A percentile compares a stretch with the other conserved stretches of the same genome.
phyloP scores from a whole-genome alignment of 345 rosid genomes.

The Rubroshorea leprosula region DNA sequence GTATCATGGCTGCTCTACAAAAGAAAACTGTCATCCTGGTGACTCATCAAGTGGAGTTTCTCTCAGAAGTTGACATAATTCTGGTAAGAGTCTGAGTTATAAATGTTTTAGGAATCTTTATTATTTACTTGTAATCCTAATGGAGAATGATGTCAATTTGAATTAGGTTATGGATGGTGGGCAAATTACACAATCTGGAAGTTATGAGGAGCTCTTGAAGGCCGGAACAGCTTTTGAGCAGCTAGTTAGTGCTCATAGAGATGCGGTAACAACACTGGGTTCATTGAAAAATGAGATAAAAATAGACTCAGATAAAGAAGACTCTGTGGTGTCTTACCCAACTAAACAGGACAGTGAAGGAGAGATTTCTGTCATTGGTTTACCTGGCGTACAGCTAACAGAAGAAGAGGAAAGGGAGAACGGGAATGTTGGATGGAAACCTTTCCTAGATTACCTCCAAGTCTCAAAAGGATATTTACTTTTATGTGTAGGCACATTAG shows the following conservation, averaged over 20 bases:
- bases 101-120: background rate
- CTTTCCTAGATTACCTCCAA: slow-evolving; percentile 50
- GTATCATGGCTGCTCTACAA: slow-evolving; percentile 45
- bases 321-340: background rate
- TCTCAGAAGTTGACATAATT: slow-evolving; percentile 49
- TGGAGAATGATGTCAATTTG: background rate
- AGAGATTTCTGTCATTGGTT: slow-evolving; percentile 27
- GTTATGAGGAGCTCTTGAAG: slow-evolving; percentile 44
- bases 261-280: slow-evolving; percentile 37
- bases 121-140: background rate
- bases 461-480: slow-evolving; percentile 43
- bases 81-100: slow-evolving; percentile 32
- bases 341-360: slow-evolving; percentile 3
- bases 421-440: slow-evolving; percentile 60
- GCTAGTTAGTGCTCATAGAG: slow-evolving; percentile 67
- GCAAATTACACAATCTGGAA: slow-evolving; percentile 44
- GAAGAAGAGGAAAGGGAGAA: slow-evolving; percentile 58
- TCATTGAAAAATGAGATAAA: slow-evolving; percentile 23
- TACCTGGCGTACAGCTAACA: slow-evolving; percentile 46
- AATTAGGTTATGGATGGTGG: slow-evolving; percentile 57
- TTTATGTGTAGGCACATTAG: slow-evolving; percentile 22
- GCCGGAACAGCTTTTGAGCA: slow-evolving; percentile 51
- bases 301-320: slow-evolving; percentile 1
- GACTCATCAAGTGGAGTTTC: slow-evolving; percentile 84
- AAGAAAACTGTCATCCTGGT: slow-evolving; percentile 63